Evolutionary conservation across 345 rosid species (phyloP), one percentile per base, ranked within the genome.

Genomic region (Brassica carinata): DNA sequence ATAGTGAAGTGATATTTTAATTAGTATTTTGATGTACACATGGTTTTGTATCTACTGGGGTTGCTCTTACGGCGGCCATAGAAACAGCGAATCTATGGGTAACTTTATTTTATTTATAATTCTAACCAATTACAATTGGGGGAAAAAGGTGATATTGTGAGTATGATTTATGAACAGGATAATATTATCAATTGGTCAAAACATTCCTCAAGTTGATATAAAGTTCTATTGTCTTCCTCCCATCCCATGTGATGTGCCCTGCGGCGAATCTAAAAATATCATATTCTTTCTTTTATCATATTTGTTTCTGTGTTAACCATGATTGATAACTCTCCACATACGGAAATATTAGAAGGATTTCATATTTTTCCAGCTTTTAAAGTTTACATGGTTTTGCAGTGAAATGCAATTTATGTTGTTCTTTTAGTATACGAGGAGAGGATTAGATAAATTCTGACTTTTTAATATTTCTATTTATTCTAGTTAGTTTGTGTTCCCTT

Each of bases 151-250:
- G 51, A 43, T 43, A 10, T 10, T 29, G 31, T 29, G 31, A 29
- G 31, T 29, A 29, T 69, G 30, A 30, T 10, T 4, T 29, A 23
- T 71, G 45, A 59, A 62, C 53, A 74, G 8, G 70, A 69, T 80
- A 48, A 38, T 69, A 33, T 18, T 58, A 18, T n/a, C 40, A 8
- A 68, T 11, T 68, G 57, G 71, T 67, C 74, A 59, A 58, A 67
- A 48, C 61, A 74, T 79, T 80, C 75, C 33, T 29, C 74, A 62
- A 40, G 57, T 74, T 68, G 74, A 51, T 30, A 67, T 40, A 67
- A 43, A 58, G 48, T 31, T 62, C 2, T 48, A 19, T 31, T 48
- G 15, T 29, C 31, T 29, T 29, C 31, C 31, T 29, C 31, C 31
- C 31, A 29, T 29, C 31, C 31, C 31, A 29, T 29, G 31, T 29